Conservation (phyloP, 176 grass and related monocot species). For the Oryza meridionalis region DNA sequence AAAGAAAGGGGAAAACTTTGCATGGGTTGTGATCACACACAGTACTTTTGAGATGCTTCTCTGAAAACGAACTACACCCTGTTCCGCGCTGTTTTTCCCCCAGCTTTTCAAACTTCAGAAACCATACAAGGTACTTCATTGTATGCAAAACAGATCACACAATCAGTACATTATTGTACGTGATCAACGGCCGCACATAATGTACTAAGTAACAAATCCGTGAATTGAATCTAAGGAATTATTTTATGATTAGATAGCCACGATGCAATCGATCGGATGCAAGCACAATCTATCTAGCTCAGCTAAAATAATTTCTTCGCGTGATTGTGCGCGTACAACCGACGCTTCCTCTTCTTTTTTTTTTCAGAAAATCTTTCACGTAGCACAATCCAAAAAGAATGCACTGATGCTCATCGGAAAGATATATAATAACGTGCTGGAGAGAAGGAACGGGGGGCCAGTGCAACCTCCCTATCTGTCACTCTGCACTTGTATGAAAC, state of each 20-base stretch:
- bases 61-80: neutral
- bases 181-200: neutral
- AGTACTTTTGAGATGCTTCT: constrained; percentile 7
- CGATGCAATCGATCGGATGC: neutral
- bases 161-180: neutral
- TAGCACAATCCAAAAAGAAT: constrained; percentile 36
- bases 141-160: neutral
- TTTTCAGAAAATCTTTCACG: constrained; percentile 39
- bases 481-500: constrained; percentile 32
- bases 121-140: neutral
- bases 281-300: neutral
- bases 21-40: constrained; percentile 9
- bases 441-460: neutral
- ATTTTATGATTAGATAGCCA: neutral
- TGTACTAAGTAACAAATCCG: neutral
- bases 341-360: constrained; percentile 46
- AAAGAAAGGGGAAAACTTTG: constrained; percentile 22
- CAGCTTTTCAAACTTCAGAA: neutral
- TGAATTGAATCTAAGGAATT: neutral
- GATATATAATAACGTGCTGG: neutral
- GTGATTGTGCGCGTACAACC: constrained; percentile 47
- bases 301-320: constrained; percentile 2
- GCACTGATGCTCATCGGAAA: no score
- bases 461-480: constrained; percentile 1
- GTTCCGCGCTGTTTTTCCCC: neutral